A percentile compares a stretch with the other conserved stretches of the same genome.
Evolutionary conservation across 208 protist genomes (phyloP).

Genomic region (Porcisia hertigi): DNA sequence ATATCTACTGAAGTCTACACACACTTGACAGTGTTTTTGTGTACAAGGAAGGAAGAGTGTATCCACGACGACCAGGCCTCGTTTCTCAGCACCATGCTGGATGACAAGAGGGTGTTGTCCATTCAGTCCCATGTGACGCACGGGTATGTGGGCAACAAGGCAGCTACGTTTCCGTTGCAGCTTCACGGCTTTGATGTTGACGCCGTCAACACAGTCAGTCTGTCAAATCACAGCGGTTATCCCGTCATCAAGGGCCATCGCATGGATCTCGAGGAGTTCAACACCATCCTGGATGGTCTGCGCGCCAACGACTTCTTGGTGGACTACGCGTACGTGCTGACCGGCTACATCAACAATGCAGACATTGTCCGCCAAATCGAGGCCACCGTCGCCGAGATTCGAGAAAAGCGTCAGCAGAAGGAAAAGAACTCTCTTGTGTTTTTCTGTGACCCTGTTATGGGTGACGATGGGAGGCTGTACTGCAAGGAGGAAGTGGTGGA

Average conservation of each 20-base stretch:
- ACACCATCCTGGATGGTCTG: conserved; percentile 82
- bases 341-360: conserved; percentile 94
- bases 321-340: conserved; percentile 90
- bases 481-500: conserved; percentile 90
- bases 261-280: conserved; percentile 81
- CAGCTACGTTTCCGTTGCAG: conserved; percentile 93
- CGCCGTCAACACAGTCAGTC: conserved; percentile 93
- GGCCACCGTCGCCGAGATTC: conserved; percentile 64
- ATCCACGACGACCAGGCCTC: too few species aligned
- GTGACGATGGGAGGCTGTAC: conserved; percentile 94
- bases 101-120: conserved; percentile 82
- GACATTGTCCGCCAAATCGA: conserved; percentile 75
- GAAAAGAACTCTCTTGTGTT: conserved; percentile 43
- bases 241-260: conserved; percentile 87
- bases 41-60: too few species aligned
- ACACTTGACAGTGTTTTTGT: too few species aligned
- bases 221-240: conserved; percentile 96
- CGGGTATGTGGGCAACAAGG: conserved; percentile 97
- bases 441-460: conserved; percentile 96
- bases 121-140: conserved; percentile 96
- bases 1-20: too few species aligned
- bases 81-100: conserved; percentile 12
- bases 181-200: conserved; percentile 95
- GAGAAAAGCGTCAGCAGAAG: conserved; percentile 47
- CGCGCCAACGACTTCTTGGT: conserved; percentile 81